Percentiles rank a stretch among this genome's conserved stretches.
These are phyloP conservation scores for Pseudogymnoascus sp. DNA, from an alignment of 2,329 filamentous ascomycete genomes.

Conservation along the genomic window DNA sequence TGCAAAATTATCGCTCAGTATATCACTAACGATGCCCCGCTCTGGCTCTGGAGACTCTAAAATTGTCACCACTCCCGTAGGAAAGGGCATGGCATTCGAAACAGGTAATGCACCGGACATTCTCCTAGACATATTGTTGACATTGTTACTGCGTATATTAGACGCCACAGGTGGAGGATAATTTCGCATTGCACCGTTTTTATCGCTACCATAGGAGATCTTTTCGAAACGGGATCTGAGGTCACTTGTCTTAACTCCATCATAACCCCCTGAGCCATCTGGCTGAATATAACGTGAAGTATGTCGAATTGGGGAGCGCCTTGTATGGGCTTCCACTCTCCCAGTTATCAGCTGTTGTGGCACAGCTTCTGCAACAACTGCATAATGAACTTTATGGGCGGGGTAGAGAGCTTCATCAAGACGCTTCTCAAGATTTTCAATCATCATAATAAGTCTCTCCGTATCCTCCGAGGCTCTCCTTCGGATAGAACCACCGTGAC, in stretches of 20 bases:
- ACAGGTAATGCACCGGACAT: neutral
- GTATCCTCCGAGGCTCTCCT: neutral
- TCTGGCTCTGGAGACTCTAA: neutral
- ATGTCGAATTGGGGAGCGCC: neutral
- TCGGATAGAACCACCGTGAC: neutral
- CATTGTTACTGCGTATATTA: neutral
- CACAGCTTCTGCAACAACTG: neutral
- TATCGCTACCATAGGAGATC: neutral
- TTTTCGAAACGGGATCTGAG: neutral
- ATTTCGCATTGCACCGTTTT: neutral
- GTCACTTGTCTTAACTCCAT: neutral
- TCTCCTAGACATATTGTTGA: neutral
- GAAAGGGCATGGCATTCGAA: neutral
- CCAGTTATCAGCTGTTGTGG: neutral
- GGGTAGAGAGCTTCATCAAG: neutral
- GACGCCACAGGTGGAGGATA: neutral
- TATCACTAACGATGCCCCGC: neutral
- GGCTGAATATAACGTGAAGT: neutral
- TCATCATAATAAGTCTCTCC: neutral
- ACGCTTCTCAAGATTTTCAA: neutral
- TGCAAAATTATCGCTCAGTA: neutral
- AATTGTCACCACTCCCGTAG: neutral
- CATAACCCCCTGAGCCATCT: neutral
- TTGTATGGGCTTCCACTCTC: neutral
- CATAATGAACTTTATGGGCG: neutral